Evolutionary conservation across 116 monocot species (phyloP).

Genomic region (Posidonia oceanica): DNA sequence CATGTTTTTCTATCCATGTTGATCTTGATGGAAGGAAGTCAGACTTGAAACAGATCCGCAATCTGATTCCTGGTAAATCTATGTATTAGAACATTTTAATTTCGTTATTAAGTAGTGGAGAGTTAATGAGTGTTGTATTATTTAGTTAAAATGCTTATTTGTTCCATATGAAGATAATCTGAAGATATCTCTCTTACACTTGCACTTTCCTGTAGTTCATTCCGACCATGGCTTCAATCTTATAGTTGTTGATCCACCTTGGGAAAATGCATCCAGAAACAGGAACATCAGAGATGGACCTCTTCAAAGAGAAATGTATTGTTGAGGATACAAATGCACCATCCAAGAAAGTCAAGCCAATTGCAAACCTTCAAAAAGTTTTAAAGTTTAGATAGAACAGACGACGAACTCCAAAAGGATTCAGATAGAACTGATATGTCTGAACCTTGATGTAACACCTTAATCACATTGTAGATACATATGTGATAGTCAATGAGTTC

Average conservation of each 20-base stretch:
- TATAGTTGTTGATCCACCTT: conserved; percentile 93
- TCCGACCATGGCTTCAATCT: conserved; percentile 66
- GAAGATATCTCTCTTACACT: not conserved
- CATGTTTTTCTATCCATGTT: not conserved
- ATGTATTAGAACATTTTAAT: not conserved
- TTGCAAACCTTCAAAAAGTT: no score
- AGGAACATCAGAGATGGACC: no score
- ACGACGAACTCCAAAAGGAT: no score
- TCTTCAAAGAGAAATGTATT: no score
- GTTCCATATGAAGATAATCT: not conserved
- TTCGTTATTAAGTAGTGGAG: not conserved
- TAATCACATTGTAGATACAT: no score
- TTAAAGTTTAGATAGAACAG: no score
- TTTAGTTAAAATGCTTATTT: not conserved
- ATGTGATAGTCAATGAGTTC: no score
- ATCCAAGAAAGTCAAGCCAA: no score
- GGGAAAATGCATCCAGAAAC: conserved; percentile 99
- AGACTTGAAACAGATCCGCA: conserved; percentile 64
- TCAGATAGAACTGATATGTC: no score
- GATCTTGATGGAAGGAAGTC: conserved; percentile 34
- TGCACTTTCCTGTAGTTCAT: conserved; percentile 27
- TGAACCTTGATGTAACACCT: no score
- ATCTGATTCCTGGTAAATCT: conserved; percentile 76
- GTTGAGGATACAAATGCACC: no score
- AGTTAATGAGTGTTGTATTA: not conserved